Evolutionary conservation across 2,329 filamentous ascomycete species (phyloP), one percentile per base, ranked within the genome.

Genomic region (Chaetomium sp.): DNA sequence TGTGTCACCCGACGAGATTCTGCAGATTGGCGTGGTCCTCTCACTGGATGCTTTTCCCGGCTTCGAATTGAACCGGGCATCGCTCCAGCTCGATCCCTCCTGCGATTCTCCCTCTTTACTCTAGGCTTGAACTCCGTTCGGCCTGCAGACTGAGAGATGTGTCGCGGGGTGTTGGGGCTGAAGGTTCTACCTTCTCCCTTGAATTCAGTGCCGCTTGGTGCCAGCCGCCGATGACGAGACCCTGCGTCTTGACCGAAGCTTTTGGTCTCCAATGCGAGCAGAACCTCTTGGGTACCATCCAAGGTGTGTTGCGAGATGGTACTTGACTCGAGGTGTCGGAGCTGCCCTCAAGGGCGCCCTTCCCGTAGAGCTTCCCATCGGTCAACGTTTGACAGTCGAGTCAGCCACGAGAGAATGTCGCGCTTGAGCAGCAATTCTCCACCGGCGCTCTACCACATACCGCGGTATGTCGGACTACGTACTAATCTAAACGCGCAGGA

Each of bases 361-460:
- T 16, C 8, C 27, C 53, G 57, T 42, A 66, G 57, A 50, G 50
- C 55, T 74, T 80, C 86, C 92, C 90, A 92, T 88, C 82, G 88
- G 92, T 90, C 72, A 69, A 70, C 65, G 50, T 64, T 65, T 51
- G 64, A 61, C 66, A 67, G 80, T 91, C 90, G 91, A 93, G 91
- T 93, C 83, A 87, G 86, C 86, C 89, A 90, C 87, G 84, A 82
- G 89, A 93, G 91, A 95, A 95, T 94, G 91, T 89, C 87, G 91
- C 91, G 81, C 83, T 89, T 83, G 85, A 88, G 90, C 90, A 89
- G 90, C 92, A 96, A 82, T 96, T 96, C 92, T 93, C 87, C 88
- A 88, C 88, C 87, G 90, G 90, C 90, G 90, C 87, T 88, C 84
- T 84, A 82, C 81, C 83, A 78, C 84, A 86, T 85, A 83, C 82